Evolutionary conservation across 768 basidiomycete species (phyloP).

Genomic region (Hericium erinaceus): DNA sequence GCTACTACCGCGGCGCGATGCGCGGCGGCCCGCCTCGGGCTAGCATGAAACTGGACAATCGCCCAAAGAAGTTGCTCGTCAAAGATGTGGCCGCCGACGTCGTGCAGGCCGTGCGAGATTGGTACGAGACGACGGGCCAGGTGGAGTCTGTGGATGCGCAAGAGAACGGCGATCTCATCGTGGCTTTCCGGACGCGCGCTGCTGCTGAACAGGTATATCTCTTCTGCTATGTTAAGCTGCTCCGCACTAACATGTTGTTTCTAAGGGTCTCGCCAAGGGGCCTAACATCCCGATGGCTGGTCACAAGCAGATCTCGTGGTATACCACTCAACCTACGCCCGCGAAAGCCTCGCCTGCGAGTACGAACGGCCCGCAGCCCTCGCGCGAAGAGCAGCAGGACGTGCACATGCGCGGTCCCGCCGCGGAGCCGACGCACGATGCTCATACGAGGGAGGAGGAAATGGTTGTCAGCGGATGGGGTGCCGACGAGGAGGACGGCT

Average conservation of each 20-base stretch:
- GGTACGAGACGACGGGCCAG: conserved; percentile 77
- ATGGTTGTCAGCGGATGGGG: conserved; percentile 64
- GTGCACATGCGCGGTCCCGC: conserved; percentile 14
- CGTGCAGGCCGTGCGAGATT: conserved; percentile 59
- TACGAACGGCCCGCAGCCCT: conserved; percentile 15
- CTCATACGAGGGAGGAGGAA: conserved; percentile 43
- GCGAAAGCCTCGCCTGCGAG: conserved; percentile 13
- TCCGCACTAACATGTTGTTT: neutral
- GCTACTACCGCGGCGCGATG: conserved; percentile 49
- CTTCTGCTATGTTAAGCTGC: neutral
- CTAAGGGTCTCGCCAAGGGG: conserved; percentile 66
- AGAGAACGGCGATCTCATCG: conserved; percentile 51
- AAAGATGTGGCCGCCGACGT: conserved; percentile 54
- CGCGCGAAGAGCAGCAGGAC: conserved; percentile 1
- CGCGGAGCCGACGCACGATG: conserved; percentile 1
- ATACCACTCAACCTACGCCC: conserved; percentile 25
- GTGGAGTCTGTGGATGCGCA: conserved; percentile 52
- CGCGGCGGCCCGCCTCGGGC: conserved; percentile 59
- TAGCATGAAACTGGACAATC: conserved; percentile 87
- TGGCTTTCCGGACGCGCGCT: conserved; percentile 61
- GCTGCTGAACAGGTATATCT: conserved; percentile 69
- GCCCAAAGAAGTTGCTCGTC: conserved; percentile 71
- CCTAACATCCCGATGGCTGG: conserved; percentile 57
- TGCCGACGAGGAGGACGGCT: conserved; percentile 54
- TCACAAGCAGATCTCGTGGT: conserved; percentile 60